These are phyloP conservation scores for Cytospora piceae DNA, from an alignment of 2,329 filamentous ascomycete species.

Conservation along the genomic window DNA sequence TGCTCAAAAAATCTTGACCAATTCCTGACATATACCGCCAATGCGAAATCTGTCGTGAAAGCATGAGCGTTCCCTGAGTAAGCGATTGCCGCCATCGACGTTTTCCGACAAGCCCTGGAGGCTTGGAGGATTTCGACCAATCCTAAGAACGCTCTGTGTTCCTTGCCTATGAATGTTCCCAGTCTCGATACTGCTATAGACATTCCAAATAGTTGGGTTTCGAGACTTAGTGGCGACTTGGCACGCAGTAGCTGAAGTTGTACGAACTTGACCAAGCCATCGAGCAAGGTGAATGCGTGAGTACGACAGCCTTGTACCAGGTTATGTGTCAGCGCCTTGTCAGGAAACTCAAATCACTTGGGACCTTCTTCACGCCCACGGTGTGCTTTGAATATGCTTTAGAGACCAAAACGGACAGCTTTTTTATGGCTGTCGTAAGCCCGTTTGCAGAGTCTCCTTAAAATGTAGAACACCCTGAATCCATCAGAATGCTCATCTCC, in stretches of 20 bases:
- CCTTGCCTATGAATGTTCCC: not conserved
- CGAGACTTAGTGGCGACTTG: conserved; percentile 8
- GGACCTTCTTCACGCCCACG: not conserved
- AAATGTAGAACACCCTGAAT: too few species aligned
- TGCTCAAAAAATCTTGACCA: conserved; percentile 15
- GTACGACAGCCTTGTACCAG: not conserved
- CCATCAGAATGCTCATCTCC: too few species aligned
- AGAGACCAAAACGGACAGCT: not conserved
- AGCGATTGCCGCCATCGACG: conserved; percentile 1
- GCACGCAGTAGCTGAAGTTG: conserved; percentile 10
- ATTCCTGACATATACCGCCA: conserved; percentile 1
- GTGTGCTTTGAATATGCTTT: not conserved
- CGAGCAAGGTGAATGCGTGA: not conserved
- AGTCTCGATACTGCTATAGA: not conserved
- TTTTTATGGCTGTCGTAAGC: too few species aligned
- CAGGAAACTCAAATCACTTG: conserved; percentile 10
- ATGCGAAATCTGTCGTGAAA: not conserved
- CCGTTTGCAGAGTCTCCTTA: too few species aligned
- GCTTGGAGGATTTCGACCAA: not conserved
- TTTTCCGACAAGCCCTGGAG: too few species aligned
- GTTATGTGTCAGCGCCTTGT: conserved; percentile 20
- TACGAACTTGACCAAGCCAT: not conserved
- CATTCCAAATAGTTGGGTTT: conserved; percentile 4
- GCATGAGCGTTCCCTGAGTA: conserved; percentile 6
- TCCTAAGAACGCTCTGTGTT: not conserved